phyloP scores from a whole-genome alignment of 805 yeast genomes.

The Blastobotrys parvus region DNA sequence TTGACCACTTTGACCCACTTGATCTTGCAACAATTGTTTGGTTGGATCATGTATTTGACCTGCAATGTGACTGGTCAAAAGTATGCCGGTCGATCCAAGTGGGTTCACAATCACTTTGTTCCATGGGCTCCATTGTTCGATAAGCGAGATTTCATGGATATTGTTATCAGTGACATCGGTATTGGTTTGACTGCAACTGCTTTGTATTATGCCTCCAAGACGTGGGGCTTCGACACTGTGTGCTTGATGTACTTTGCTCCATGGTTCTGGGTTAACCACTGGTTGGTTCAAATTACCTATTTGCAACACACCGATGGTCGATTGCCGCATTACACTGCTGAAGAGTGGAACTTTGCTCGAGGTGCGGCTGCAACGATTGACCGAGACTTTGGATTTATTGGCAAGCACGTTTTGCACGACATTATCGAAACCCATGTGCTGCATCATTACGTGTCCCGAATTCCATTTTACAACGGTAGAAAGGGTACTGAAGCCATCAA shows the following conservation, averaged over 20 bases:
- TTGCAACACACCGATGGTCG: constrained; percentile 75
- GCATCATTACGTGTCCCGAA: constrained; percentile 76
- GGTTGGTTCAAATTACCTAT: constrained; percentile 82
- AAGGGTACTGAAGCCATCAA: constrained; percentile 69
- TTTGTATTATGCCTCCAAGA: constrained; percentile 51
- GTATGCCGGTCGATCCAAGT: constrained; percentile 40
- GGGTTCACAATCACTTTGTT: constrained; percentile 56
- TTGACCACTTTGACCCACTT: constrained; percentile 48
- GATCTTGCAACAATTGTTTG: constrained; percentile 64
- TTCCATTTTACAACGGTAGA: constrained; percentile 76
- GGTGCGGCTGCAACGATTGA: constrained; percentile 90
- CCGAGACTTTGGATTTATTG: constrained; percentile 74
- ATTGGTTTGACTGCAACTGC: constrained; percentile 43
- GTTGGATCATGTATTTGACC: constrained; percentile 61
- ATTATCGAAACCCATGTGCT: constrained; percentile 85
- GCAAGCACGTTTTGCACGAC: constrained; percentile 74
- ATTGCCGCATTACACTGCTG: constrained; percentile 70
- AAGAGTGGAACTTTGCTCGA: constrained; percentile 68
- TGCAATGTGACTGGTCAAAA: constrained; percentile 73
- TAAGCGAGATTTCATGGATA: constrained; percentile 60
- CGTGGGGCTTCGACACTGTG: constrained; percentile 55
- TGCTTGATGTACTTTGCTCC: constrained; percentile 69
- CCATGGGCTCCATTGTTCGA: constrained; percentile 73
- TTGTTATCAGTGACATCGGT: constrained; percentile 69
- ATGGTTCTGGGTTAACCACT: constrained; percentile 74